Evolutionary conservation across 2,329 filamentous ascomycete genomes (phyloP).

Genomic region (Cordyceps tenuipes): DNA sequence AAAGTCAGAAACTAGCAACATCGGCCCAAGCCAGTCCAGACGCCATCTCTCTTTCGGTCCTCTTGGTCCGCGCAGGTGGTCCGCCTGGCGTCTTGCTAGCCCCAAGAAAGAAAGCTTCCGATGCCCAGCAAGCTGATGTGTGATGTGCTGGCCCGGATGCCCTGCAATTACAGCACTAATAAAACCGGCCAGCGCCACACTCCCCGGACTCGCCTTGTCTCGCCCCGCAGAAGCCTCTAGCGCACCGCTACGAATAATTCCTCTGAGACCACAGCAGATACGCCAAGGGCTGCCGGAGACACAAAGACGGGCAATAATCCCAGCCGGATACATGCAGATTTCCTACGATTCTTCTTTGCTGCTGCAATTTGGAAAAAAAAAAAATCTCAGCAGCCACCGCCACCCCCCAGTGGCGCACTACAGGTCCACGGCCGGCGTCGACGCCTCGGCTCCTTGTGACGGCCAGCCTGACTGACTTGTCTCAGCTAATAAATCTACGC

Average conservation of each 20-base stretch:
- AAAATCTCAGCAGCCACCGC: not conserved
- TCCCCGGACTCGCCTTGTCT: conserved; percentile 1
- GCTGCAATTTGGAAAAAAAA: not conserved
- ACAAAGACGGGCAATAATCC: too few species aligned
- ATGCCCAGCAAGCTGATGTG: not conserved
- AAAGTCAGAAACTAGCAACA: not conserved
- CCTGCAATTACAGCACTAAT: not conserved
- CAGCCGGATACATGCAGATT: too few species aligned
- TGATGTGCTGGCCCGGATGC: not conserved
- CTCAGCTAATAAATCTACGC: not conserved
- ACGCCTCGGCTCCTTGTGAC: conserved; percentile 12
- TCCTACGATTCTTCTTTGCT: not conserved
- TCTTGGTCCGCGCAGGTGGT: not conserved
- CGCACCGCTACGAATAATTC: not conserved
- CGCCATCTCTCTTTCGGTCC: conserved; percentile 8
- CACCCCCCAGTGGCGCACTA: not conserved
- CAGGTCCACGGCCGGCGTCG: not conserved
- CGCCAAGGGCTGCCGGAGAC: not conserved
- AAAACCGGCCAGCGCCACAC: not conserved
- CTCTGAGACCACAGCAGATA: not conserved
- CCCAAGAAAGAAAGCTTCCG: not conserved
- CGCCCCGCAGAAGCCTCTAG: not conserved
- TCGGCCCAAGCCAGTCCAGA: not conserved
- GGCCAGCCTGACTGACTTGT: not conserved
- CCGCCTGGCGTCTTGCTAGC: not conserved